Evolutionary conservation across 768 basidiomycete genomes (phyloP).

Genomic region (Tephrocybe sp.): DNA sequence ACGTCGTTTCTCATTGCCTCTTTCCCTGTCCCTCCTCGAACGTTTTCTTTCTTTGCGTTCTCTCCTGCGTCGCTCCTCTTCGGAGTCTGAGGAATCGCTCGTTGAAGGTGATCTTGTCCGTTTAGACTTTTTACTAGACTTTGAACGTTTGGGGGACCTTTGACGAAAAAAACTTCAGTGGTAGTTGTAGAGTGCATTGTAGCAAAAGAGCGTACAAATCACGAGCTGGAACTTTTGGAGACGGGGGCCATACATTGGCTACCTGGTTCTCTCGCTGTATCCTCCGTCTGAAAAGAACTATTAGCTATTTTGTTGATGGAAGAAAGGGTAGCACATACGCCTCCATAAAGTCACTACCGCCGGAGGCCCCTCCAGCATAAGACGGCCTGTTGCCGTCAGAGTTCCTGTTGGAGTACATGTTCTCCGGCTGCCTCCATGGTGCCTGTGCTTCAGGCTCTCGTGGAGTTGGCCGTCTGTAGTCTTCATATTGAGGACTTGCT

Average conservation of each 20-base stretch:
- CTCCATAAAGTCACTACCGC: constrained; percentile 63
- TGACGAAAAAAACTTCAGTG: constrained; percentile 1
- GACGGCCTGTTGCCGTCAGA: constrained; percentile 27
- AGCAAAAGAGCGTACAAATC: constrained; percentile 43
- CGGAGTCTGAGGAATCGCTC: constrained; percentile 49
- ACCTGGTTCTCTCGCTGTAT: constrained; percentile 59
- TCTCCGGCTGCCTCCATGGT: constrained; percentile 50
- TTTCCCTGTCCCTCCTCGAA: constrained; percentile 47
- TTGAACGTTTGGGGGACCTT: constrained; percentile 60
- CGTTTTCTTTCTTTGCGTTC: constrained; percentile 65
- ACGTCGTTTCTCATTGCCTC: constrained; percentile 39
- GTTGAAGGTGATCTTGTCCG: constrained; percentile 55
- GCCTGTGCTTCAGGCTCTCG: constrained; percentile 32
- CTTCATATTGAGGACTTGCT: constrained; percentile 60
- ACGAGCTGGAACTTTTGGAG: constrained; percentile 69
- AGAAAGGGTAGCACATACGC: constrained; percentile 44
- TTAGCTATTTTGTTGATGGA: constrained; percentile 2
- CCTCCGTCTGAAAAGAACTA: constrained; percentile 55
- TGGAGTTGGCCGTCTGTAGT: constrained; percentile 49
- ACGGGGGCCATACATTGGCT: constrained; percentile 78
- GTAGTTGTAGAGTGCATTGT: background rate
- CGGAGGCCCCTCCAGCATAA: constrained; percentile 30
- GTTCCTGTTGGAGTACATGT: constrained; percentile 56
- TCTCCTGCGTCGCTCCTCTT: constrained; percentile 57
- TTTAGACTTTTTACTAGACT: constrained; percentile 59